Percentiles rank a stretch among this genome's conserved stretches.
These are phyloP conservation scores for Cyclotella cryptica DNA, from an alignment of 108 stramenopile genomes.

Conservation along the genomic window DNA sequence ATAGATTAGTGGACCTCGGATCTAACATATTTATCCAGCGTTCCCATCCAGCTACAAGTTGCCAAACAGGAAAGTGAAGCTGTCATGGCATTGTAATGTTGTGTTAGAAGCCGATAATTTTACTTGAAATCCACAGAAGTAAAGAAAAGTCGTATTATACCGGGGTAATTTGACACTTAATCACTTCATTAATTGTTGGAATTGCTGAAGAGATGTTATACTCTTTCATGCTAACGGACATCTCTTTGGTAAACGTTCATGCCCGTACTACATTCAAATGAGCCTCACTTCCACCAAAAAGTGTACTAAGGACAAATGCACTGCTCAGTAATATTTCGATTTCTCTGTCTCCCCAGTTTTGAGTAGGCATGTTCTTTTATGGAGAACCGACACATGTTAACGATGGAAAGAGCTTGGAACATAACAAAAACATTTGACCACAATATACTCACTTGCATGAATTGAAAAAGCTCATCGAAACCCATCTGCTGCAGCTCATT, in stretches of 20 bases:
- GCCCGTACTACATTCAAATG: conserved; percentile 67
- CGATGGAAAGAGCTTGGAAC: neutral
- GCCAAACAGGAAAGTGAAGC: no score
- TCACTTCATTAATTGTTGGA: no score
- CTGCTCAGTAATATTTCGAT: conserved; percentile 90
- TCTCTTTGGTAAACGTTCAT: neutral
- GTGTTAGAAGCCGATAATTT: no score
- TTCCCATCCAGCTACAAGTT: no score
- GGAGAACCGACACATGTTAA: neutral
- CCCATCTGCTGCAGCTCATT: conserved; percentile 85
- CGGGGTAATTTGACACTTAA: no score
- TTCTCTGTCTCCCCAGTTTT: conserved; percentile 84
- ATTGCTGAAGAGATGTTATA: neutral
- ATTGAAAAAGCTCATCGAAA: conserved; percentile 95
- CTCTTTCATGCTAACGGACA: neutral
- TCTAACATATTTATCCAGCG: no score
- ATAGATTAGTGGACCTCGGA: no score
- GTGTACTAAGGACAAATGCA: conserved; percentile 83
- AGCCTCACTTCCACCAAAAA: conserved; percentile 88
- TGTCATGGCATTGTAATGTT: no score
- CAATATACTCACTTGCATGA: conserved; percentile 78
- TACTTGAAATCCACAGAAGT: no score
- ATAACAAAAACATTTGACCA: conserved; percentile 3
- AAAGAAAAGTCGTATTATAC: no score
- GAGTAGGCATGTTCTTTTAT: conserved; percentile 68